Evolutionary conservation across 2,329 filamentous ascomycete species (phyloP).

Genomic region (Coniochaeta ligniaria): DNA sequence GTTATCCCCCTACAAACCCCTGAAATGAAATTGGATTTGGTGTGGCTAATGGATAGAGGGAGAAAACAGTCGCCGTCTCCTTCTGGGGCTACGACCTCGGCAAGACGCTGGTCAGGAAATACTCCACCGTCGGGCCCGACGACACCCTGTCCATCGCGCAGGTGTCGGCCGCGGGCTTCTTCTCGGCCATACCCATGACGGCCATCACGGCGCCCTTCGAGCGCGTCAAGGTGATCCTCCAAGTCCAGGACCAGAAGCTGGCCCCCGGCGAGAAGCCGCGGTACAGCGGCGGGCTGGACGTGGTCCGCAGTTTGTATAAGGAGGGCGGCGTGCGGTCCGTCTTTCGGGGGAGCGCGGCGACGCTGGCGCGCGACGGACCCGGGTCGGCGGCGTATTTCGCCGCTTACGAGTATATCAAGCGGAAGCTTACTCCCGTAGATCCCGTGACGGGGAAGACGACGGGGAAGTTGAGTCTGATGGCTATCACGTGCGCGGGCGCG

Average conservation of each 20-base stretch:
- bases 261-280: constrained; percentile 86
- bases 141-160: constrained; percentile 76
- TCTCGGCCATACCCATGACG: constrained; percentile 96
- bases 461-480: constrained; percentile 72
- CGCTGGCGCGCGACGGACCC: constrained; percentile 86
- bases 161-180: constrained; percentile 88
- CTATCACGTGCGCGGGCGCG: constrained; percentile 80
- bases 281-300: constrained; percentile 81
- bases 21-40: too few species aligned
- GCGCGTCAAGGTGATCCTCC: constrained; percentile 95
- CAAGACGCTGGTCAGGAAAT: constrained; percentile 72
- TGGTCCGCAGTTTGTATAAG: constrained; percentile 86
- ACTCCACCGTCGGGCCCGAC: constrained; percentile 58
- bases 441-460: constrained; percentile 61
- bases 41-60: not conserved
- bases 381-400: constrained; percentile 95
- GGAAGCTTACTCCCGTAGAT: constrained; percentile 75
- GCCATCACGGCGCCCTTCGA: constrained; percentile 98
- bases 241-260: constrained; percentile 86
- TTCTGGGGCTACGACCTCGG: constrained; percentile 92
- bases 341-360: constrained; percentile 86
- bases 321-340: constrained; percentile 87
- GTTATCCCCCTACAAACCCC: constrained; percentile 27
- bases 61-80: constrained; percentile 53
- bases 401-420: constrained; percentile 94